phyloP scores from a whole-genome alignment of 495 filamentous ascomycete species.

The Lasiosphaeria hispida region DNA sequence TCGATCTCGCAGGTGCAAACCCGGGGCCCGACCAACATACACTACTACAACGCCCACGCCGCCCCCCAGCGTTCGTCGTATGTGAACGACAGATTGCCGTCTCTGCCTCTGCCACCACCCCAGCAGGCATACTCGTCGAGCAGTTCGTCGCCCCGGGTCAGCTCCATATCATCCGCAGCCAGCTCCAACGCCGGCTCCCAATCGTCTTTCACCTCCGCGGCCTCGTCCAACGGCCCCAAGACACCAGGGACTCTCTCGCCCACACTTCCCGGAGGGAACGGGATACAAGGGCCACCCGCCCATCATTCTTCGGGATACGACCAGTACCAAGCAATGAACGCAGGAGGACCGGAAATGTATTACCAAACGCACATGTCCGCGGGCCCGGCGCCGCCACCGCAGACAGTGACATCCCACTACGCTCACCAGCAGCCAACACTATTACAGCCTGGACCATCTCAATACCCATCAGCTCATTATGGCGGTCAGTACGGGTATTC shows the following conservation, averaged over 20 bases:
- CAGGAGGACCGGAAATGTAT: slow-evolving; percentile 73
- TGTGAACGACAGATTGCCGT: slow-evolving; percentile 72
- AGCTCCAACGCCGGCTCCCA: slow-evolving; percentile 52
- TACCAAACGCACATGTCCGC: slow-evolving; percentile 79
- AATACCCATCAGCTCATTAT: slow-evolving; percentile 67
- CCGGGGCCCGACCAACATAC: slow-evolving; percentile 78
- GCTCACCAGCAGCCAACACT: slow-evolving; percentile 76
- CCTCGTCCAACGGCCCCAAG: slow-evolving; percentile 57
- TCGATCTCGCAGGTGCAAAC: slow-evolving; percentile 86
- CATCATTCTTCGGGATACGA: slow-evolving; percentile 51
- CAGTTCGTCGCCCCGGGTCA: slow-evolving; percentile 67
- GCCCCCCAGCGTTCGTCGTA: slow-evolving; percentile 63
- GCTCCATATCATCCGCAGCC: slow-evolving; percentile 59
- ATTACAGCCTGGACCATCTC: slow-evolving; percentile 71
- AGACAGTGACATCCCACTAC: slow-evolving; percentile 75
- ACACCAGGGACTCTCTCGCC: slow-evolving; percentile 50
- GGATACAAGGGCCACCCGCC: slow-evolving; percentile 37
- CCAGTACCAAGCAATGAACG: slow-evolving; percentile 80
- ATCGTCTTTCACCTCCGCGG: slow-evolving; percentile 53
- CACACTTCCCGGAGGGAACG: slow-evolving; percentile 39
- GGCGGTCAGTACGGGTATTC: slow-evolving; percentile 67
- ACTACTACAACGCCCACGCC: slow-evolving; percentile 74
- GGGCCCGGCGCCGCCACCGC: slow-evolving; percentile 73
- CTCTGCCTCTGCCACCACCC: slow-evolving; percentile 67
- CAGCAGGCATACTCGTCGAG: slow-evolving; percentile 61